Evolutionary conservation across 345 rosid genomes (phyloP), one percentile per base, ranked within the genome.

Genomic region (Acer saccharum): DNA sequence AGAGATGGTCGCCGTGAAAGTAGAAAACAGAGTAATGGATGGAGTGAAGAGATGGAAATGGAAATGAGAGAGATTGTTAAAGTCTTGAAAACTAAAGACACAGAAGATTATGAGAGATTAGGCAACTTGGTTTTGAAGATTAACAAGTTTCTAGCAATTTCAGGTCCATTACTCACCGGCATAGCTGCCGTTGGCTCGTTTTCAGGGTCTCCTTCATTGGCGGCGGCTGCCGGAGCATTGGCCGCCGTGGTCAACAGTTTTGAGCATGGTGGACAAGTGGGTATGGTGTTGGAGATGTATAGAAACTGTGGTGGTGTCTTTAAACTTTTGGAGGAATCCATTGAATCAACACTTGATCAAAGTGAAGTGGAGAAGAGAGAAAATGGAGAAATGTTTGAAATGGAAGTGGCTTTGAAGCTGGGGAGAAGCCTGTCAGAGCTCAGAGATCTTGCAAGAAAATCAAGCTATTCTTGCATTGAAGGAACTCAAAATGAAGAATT

Each of bases 241-340:
- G 86, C 88, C 17, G 67, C 61, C 9, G 54, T 71, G 2, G 81
- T 86, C 3, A 86, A 83, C 62, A 70, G 81, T 2, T 62, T 88
- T 0, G 88, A 88, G 80, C 91, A 87, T 27, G 89, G 84, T 1
- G 86, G 76, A 1, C 91, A 88, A 74, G 83, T 88, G 3, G 91
- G 89, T 7, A 88, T 86, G 91, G 89, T 86, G 71, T 52, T 88
- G 39, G 91, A 88, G 76, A 85, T 88, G 87, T 88, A 88, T 74
- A 82, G 87, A 60, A 83, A 83, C 83, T 77, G 80, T 64, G 84
- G 86, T 3, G 91, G 89, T 13, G 81, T 77, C 79, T 80, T 88
- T 32, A 7, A 32, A 2, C 79, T 80, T 1, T 4, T 83, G 81
- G 88, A 80, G 67, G 87, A 81, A 64, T 72, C 84, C 1, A 81